Evolutionary conservation across 768 basidiomycete genomes (phyloP), one percentile per base, ranked within the genome.

Genomic region (Trametes meyenii): DNA sequence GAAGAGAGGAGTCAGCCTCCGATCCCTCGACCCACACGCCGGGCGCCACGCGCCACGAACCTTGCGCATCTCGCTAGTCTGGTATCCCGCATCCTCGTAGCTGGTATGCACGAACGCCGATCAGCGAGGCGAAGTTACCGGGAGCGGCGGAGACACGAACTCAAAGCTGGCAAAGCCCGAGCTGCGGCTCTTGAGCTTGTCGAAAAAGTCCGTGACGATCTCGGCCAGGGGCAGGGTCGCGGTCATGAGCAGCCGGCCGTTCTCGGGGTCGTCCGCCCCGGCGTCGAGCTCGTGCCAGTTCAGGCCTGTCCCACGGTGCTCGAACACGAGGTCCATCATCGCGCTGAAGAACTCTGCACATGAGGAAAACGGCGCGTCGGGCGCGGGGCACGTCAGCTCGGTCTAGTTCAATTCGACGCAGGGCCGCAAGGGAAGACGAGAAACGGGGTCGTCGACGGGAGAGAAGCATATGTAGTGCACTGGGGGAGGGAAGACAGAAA

Each of bases 171-270:
- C 92, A 71, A 90, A 95, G 10, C 93, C 95, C 12, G 90, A 94
- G 70, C 90, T 92, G 54, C 94, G 84, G 69, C 93, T 89, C 76
- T 99, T 99, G 56, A 99, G 82, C 70, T 91, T 86, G 72, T 96
- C 92, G 72, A 97, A 98, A 73, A 99, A 98, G 74, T 94, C 87
- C 2, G 92, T 93, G 2, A 98, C 94, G 57, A 98, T 92, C 74
- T 96, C 94, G 69, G 88, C 89, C 64, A 98, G 76, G 21, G 96
- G 96, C n/a, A 98, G 71, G 2, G 79, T 82, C 69, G 92, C 96
- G 13, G 85, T 89, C 64, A 98, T 75, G 55, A 96, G 90, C 40
- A 91, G 83, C 24, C 94, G 86, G 8, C 88, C 65, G 3, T 71
- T 73, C 16, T 78, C 77, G 38, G 82, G 80, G 45, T 79, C 73